Evolutionary conservation across 345 rosid genomes (phyloP).

Genomic region (Arabis alpina): DNA sequence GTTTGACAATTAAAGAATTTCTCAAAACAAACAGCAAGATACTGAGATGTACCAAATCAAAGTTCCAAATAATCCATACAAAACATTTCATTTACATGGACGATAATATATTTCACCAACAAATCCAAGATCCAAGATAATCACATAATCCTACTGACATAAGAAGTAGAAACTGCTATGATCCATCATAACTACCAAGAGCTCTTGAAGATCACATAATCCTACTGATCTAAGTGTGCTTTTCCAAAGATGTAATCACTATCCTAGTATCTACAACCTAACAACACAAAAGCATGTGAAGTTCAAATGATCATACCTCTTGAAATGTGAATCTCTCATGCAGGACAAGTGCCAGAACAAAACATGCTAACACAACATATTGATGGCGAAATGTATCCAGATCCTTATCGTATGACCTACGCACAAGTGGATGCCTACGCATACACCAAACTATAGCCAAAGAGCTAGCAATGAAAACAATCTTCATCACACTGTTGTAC

Average conservation of each 20-base stretch:
- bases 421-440: slow-evolving; percentile 70
- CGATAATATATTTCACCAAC: slow-evolving; percentile 1
- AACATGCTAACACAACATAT: slow-evolving; percentile 58
- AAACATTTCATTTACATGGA: neutral
- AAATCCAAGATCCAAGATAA: slow-evolving; percentile 5
- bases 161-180: neutral
- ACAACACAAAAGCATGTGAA: neutral
- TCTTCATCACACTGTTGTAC: slow-evolving; percentile 85
- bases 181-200: neutral
- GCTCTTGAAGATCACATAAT: too few relatives aligned
- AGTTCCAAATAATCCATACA: neutral
- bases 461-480: slow-evolving; percentile 84
- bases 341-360: slow-evolving; percentile 62
- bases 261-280: slow-evolving; percentile 1
- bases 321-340: slow-evolving; percentile 77
- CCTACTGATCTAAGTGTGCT: neutral
- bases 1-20: neutral
- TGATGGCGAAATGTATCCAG: slow-evolving; percentile 91
- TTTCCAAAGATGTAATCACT: neutral
- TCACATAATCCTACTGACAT: slow-evolving; percentile 5
- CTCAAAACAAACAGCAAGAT: slow-evolving; percentile 5
- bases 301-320: slow-evolving; percentile 60
- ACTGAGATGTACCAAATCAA: neutral
- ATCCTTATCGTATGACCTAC: slow-evolving; percentile 73
- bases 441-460: slow-evolving; percentile 92